Conservation (phyloP, 2,329 filamentous ascomycete species). For the Teratosphaeriaceae sp. region DNA sequence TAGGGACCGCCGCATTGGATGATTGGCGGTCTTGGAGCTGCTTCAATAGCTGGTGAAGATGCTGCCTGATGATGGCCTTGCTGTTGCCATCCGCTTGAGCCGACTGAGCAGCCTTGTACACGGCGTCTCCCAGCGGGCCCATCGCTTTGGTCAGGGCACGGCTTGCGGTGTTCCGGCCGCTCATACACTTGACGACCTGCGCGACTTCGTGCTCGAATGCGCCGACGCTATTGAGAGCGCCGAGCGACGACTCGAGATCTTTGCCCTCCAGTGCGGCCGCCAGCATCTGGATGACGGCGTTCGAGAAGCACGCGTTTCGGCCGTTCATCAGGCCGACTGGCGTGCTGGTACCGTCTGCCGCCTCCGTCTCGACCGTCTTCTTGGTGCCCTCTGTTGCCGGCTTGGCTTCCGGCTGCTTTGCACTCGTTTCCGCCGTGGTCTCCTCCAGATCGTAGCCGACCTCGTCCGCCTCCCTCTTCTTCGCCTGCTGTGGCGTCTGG, state of each 20-base stretch:
- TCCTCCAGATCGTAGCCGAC: not conserved
- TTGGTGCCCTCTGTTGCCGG: not conserved
- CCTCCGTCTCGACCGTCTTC: not conserved
- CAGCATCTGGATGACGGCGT: conserved; percentile 13
- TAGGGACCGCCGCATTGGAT: conserved; percentile 1
- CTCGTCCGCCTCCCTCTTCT: not conserved
- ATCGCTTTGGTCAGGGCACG: not conserved
- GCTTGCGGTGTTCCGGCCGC: not conserved
- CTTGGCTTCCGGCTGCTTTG: not conserved
- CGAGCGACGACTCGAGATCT: conserved; percentile 8
- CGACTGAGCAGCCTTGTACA: no score
- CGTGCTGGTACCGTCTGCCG: not conserved
- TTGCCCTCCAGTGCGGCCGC: conserved; percentile 7
- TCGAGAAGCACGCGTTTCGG: conserved; percentile 15
- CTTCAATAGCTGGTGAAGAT: conserved; percentile 12
- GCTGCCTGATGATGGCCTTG: conserved; percentile 7
- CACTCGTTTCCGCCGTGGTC: not conserved
- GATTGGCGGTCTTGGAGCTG: conserved; percentile 5
- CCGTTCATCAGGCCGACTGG: conserved; percentile 11
- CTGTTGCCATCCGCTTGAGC: not conserved
- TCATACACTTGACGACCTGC: no score
- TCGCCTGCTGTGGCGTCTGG: not conserved
- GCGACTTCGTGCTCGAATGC: not conserved
- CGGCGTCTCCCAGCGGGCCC: not conserved
- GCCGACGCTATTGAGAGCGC: not conserved